phyloP scores from a whole-genome alignment of 495 filamentous ascomycete genomes.

The Extremus antarcticus region DNA sequence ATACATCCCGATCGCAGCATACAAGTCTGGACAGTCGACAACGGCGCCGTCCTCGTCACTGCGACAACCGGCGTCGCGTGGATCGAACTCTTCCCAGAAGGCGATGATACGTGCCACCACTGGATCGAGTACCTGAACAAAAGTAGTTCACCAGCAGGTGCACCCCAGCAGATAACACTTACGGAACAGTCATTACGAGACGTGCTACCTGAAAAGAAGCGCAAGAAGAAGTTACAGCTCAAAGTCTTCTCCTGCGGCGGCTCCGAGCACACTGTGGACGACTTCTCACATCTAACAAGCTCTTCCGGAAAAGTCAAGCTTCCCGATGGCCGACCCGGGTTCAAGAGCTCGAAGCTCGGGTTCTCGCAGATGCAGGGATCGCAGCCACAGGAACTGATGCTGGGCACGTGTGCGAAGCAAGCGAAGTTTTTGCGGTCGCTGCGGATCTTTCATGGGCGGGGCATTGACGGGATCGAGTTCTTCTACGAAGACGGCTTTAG shows the following conservation, averaged over 20 bases:
- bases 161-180: constrained; percentile 60
- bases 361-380: constrained; percentile 60
- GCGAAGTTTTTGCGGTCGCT: constrained; percentile 66
- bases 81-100: constrained; percentile 67
- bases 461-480: constrained; percentile 83
- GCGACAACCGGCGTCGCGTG: constrained; percentile 71
- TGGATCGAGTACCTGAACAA: constrained; percentile 68
- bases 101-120: constrained; percentile 59
- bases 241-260: constrained; percentile 63
- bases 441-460: constrained; percentile 64
- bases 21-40: constrained; percentile 79
- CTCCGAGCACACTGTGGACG: constrained; percentile 60
- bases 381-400: constrained; percentile 59
- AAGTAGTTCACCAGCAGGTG: constrained; percentile 39
- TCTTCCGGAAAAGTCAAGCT: constrained; percentile 66
- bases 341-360: constrained; percentile 67
- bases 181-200: constrained; percentile 64
- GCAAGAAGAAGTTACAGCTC: constrained; percentile 58
- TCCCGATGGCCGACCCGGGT: constrained; percentile 61
- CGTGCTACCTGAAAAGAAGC: constrained; percentile 56
- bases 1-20: constrained; percentile 61
- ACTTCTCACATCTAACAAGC: constrained; percentile 53
- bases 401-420: constrained; percentile 55
- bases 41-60: constrained; percentile 66
- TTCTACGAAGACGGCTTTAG: constrained; percentile 78